Conservation (phyloP, 2,329 filamentous ascomycete genomes). For the Cadophora sp. region DNA sequence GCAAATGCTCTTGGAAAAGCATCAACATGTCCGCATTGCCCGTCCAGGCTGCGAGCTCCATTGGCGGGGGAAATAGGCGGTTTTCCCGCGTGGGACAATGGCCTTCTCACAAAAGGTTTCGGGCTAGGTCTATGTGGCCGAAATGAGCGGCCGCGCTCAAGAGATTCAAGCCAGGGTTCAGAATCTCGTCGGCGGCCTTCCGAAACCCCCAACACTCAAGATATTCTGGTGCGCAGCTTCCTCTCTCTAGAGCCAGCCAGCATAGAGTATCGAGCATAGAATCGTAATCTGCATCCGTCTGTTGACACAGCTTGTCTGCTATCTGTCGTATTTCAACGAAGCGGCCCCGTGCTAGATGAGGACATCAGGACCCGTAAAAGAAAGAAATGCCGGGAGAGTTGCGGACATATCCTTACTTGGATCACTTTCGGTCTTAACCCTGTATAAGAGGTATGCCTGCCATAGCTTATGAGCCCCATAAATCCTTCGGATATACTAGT, state of each 20-base stretch:
- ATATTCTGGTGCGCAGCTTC: background rate
- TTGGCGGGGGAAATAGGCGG: slow-evolving; percentile 23
- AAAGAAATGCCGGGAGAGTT: too few species aligned
- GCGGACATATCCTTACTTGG: background rate
- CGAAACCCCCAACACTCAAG: background rate
- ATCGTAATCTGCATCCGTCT: background rate
- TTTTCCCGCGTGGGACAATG: slow-evolving; percentile 15
- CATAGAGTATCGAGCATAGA: slow-evolving; percentile 29
- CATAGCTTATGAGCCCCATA: slow-evolving; percentile 24
- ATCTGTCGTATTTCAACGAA: slow-evolving; percentile 23
- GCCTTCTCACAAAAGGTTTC: slow-evolving; percentile 22
- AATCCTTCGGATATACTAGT: background rate
- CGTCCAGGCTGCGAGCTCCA: slow-evolving; percentile 23
- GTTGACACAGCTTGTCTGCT: slow-evolving; percentile 28
- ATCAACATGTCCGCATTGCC: slow-evolving; percentile 24
- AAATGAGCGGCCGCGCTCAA: slow-evolving; percentile 28
- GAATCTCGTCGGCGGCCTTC: background rate
- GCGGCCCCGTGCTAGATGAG: background rate
- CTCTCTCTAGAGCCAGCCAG: slow-evolving; percentile 24
- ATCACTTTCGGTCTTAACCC: slow-evolving; percentile 22
- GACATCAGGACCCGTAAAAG: background rate
- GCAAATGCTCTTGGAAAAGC: slow-evolving; percentile 22
- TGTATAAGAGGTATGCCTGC: slow-evolving; percentile 33
- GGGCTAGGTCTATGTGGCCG: slow-evolving; percentile 19
- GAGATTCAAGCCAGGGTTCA: slow-evolving; percentile 17